Evolutionary conservation across 148 eudicot genomes (phyloP).

Genomic region (Spergularia marina): DNA sequence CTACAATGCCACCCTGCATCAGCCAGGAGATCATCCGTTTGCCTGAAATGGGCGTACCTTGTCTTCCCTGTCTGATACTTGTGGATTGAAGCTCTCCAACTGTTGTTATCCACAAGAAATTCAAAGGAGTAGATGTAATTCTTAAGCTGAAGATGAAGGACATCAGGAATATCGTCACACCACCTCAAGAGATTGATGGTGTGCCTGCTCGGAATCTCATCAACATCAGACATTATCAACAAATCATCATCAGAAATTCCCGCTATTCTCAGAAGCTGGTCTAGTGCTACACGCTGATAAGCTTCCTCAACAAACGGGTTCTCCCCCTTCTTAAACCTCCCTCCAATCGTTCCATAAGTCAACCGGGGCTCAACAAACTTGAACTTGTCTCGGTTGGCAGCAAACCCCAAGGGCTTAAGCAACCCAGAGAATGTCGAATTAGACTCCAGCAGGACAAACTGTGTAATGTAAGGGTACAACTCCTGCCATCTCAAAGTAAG

Average conservation of each 20-base stretch:
- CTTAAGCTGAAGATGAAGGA: conserved; percentile 64
- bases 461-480: conserved; percentile 60
- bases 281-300: conserved; percentile 71
- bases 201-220: conserved; percentile 78
- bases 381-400: conserved; percentile 46
- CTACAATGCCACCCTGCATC: conserved; percentile 90
- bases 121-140: conserved; percentile 76
- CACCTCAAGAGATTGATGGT: conserved; percentile 79
- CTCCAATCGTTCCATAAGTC: conserved; percentile 68
- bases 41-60: conserved; percentile 66
- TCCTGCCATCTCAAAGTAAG: conserved; percentile 76
- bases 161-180: conserved; percentile 68
- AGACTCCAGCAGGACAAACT: conserved; percentile 75
- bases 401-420: conserved; percentile 56
- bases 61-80: conserved; percentile 62
- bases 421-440: conserved; percentile 77
- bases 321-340: conserved; percentile 51
- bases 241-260: conserved; percentile 72
- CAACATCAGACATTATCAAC: conserved; percentile 74
- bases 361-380: conserved; percentile 60
- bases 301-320: conserved; percentile 85
- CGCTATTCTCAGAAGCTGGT: conserved; percentile 60
- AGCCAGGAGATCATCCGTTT: conserved; percentile 55
- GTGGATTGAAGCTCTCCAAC: conserved; percentile 81
- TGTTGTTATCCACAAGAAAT: conserved; percentile 56